Conservation (phyloP, 2,329 filamentous ascomycete genomes). For the Coccinonectria pachysandricola region DNA sequence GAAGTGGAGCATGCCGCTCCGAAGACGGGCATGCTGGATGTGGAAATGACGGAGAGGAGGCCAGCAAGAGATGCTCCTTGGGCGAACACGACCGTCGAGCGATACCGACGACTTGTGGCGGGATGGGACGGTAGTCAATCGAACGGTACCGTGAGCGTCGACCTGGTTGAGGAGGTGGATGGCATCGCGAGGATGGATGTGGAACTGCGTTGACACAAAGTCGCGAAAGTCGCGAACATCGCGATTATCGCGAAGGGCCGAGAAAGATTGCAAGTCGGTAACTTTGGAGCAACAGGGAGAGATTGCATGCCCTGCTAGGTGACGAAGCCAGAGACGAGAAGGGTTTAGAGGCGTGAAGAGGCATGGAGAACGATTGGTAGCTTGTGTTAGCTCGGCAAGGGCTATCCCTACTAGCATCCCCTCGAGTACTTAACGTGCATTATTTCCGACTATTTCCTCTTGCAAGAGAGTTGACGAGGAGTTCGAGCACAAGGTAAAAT, state of each 20-base stretch:
- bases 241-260: no score
- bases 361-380: no score
- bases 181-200: constrained; percentile 29
- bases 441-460: constrained; percentile 12
- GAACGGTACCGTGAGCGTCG: constrained; percentile 17
- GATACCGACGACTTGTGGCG: constrained; percentile 7
- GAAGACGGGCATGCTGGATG: no score
- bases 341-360: no score
- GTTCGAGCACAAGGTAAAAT: no score
- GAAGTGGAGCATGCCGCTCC: background rate
- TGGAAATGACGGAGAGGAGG: no score
- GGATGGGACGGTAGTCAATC: constrained; percentile 9
- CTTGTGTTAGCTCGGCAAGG: no score
- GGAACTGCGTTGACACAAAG: constrained; percentile 21
- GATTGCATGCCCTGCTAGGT: no score
- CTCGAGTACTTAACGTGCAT: constrained; percentile 9
- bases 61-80: no score
- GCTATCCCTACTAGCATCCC: constrained; percentile 9
- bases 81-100: constrained; percentile 3
- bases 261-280: no score
- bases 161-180: constrained; percentile 25
- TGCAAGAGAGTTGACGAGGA: constrained; percentile 9
- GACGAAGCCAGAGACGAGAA: no score
- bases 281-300: no score
- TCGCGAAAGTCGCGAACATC: constrained; percentile 5